Evolutionary conservation across 768 basidiomycete species (phyloP).

Genomic region (Clavulina sp.): DNA sequence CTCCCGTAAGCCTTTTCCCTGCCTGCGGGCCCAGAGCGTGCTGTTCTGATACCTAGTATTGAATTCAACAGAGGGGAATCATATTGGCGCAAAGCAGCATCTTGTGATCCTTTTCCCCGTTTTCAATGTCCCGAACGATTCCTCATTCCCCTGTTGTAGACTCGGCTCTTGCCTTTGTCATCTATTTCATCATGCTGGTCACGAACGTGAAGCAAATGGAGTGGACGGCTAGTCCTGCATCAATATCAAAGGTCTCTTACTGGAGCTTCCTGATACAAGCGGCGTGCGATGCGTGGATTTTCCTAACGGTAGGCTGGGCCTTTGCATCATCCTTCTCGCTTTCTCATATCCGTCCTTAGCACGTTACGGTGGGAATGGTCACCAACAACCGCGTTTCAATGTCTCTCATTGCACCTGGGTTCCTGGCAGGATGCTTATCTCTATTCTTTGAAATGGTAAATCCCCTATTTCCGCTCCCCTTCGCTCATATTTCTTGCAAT

Average conservation of each 20-base stretch:
- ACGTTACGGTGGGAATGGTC: slow-evolving; percentile 75
- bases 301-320: slow-evolving; percentile 36
- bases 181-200: slow-evolving; percentile 47
- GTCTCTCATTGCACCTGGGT: slow-evolving; percentile 68
- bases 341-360: slow-evolving; percentile 20
- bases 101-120: slow-evolving; percentile 23
- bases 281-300: slow-evolving; percentile 64
- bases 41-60: not conserved
- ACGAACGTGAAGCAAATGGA: slow-evolving; percentile 61
- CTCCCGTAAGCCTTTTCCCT: too few relatives aligned
- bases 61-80: slow-evolving; percentile 18
- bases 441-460: slow-evolving; percentile 72
- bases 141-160: slow-evolving; percentile 27
- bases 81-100: slow-evolving; percentile 61
- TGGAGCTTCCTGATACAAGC: slow-evolving; percentile 73
- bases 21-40: too few relatives aligned
- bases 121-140: slow-evolving; percentile 4
- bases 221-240: slow-evolving; percentile 57
- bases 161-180: slow-evolving; percentile 47
- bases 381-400: slow-evolving; percentile 69
- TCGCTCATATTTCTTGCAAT: not conserved
- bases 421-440: slow-evolving; percentile 52
- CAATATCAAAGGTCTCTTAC: slow-evolving; percentile 58
- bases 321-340: not conserved
- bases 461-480: too few relatives aligned